Conservation (phyloP, 768 basidiomycete genomes). For the Rhodocollybia butyracea region DNA sequence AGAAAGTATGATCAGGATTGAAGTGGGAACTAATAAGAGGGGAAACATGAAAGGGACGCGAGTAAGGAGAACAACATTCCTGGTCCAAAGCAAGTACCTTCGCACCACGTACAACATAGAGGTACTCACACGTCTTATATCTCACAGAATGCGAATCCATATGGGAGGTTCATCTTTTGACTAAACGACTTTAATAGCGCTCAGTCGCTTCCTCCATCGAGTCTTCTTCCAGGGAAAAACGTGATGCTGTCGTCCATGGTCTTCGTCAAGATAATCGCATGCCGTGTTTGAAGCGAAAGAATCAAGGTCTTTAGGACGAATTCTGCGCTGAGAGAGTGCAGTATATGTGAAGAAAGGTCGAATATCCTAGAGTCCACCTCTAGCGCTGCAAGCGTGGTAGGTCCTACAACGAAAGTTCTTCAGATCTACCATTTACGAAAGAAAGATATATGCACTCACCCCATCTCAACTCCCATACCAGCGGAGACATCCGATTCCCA, state of each 20-base stretch:
- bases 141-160: too few relatives aligned
- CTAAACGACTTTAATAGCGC: too few relatives aligned
- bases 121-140: too few relatives aligned
- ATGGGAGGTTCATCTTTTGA: too few relatives aligned
- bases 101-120: too few relatives aligned
- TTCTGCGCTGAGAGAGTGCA: not conserved
- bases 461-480: constrained; percentile 1
- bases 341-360: not conserved
- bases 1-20: too few relatives aligned
- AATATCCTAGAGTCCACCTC: not conserved
- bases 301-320: not conserved
- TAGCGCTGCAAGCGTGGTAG: not conserved
- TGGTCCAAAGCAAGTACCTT: too few relatives aligned
- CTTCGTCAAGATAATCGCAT: not conserved
- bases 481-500: not conserved
- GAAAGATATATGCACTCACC: not conserved
- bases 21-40: too few relatives aligned
- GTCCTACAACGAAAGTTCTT: not conserved
- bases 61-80: too few relatives aligned
- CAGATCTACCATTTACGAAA: not conserved
- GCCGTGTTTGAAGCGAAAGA: not conserved
- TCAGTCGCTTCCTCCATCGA: too few relatives aligned
- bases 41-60: too few relatives aligned
- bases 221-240: not conserved
- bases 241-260: not conserved